phyloP scores from a whole-genome alignment of 2,329 filamentous ascomycete genomes.

The Ophiostoma ulmi region DNA sequence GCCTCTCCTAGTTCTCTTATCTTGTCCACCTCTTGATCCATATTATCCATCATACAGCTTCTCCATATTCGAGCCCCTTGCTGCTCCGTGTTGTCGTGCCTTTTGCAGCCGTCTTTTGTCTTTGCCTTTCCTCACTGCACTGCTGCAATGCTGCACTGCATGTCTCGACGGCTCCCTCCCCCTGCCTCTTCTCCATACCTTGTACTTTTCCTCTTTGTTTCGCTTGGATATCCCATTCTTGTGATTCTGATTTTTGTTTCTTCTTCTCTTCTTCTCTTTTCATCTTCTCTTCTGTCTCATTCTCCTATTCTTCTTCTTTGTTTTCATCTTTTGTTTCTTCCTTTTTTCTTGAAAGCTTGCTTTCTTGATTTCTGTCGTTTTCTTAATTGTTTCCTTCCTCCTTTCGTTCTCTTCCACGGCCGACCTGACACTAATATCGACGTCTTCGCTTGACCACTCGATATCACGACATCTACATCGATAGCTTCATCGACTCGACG shows the following conservation, averaged over 20 bases:
- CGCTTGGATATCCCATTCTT: neutral
- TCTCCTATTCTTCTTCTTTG: neutral
- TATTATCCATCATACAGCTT: neutral
- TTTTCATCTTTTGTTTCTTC: neutral
- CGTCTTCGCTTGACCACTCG: neutral
- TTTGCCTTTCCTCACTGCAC: neutral
- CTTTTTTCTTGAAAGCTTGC: slow-evolving; percentile 5
- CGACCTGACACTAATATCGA: neutral
- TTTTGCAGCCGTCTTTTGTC: neutral
- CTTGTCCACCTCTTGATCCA: slow-evolving; percentile 4
- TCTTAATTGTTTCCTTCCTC: neutral
- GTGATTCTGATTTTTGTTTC: neutral
- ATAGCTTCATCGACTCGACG: neutral
- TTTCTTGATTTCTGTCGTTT: slow-evolving; percentile 4
- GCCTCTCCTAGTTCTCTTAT: no score
- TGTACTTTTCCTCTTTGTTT: slow-evolving; percentile 13
- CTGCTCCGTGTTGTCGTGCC: neutral
- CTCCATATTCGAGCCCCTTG: slow-evolving; percentile 7
- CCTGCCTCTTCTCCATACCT: slow-evolving; percentile 9
- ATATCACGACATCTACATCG: neutral
- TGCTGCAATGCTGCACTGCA: neutral
- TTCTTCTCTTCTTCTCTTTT: neutral
- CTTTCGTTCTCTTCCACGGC: neutral
- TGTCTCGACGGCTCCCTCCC: slow-evolving; percentile 5
- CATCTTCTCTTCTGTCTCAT: slow-evolving; percentile 7